Base-by-base conservation (phyloP, 2,329 filamentous ascomycete species). In the Bipolaris zeicola region DNA sequence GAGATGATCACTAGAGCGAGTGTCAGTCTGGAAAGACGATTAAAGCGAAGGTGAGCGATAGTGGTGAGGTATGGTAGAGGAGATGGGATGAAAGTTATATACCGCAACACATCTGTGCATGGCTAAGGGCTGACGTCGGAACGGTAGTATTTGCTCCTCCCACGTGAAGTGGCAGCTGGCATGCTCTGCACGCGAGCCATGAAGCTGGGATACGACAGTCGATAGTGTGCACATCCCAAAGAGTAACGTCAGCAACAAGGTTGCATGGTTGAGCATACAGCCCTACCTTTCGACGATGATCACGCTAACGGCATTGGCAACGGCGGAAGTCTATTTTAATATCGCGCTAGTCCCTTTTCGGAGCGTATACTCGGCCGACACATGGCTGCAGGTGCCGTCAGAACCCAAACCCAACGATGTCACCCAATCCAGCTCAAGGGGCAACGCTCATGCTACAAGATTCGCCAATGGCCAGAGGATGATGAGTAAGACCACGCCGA, bases 31-130 rank as follows among this genome's bases (percentile, higher is more conserved):
- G 43, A 59, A 62, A 63, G 59, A 58, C 41, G 31, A 18, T 13
- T 48, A 52, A 67, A 74, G 71, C 71, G 72, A 74, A 69, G 42
- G 70, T 69, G 49, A 52, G 60, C 60, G 66, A 61, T 68, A 64
- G 66, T 64, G 66, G 66, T 57, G 42, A 46, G 43, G 26, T 43
- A 55, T 58, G 4, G 41, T 58, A 58, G 55, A 44, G 20, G 62
- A 53, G 55, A 55, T 47, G 38, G 52, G 28, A 31, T 28, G 47
- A 58, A 42, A 61, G 57, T 60, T 73, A 73, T 74, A 74, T 74
- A 74, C 49, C 42, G 33, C 44, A 52, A 41, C 18, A 33, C 24
- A 52, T 22, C 33, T 44, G 50, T 52, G 46, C 45, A 50, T 72
- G 64, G 49, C 64, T 48, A 48, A 62, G 55, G 43, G 64, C 65